Evolutionary conservation across 2,329 filamentous ascomycete species (phyloP).

Genomic region (Curvularia spicifera): DNA sequence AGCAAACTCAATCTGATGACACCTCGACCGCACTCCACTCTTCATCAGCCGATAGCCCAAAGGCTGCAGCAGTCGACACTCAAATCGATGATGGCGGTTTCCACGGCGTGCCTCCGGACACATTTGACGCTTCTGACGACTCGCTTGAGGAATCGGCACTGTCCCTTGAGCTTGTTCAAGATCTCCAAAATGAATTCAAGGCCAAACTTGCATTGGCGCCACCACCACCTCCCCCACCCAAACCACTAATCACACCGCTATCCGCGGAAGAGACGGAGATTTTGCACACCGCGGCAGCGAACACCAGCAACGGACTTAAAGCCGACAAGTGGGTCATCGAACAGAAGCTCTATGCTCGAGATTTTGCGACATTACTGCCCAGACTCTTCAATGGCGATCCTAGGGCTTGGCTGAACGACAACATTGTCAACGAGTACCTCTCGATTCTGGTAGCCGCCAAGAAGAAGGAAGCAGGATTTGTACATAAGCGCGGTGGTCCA

Average conservation of each 20-base stretch:
- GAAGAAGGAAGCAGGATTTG: conserved; percentile 62
- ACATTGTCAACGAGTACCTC: conserved; percentile 73
- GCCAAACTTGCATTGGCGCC: conserved; percentile 21
- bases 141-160: conserved; percentile 30
- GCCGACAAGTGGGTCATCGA: conserved; percentile 18
- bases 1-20: conserved; percentile 6
- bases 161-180: conserved; percentile 30
- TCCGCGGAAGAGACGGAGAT: conserved; percentile 20
- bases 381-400: conserved; percentile 49
- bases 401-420: conserved; percentile 75
- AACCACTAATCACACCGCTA: conserved; percentile 31
- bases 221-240: conserved; percentile 16
- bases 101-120: conserved; percentile 20
- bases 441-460: conserved; percentile 65
- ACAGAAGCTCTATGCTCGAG: conserved; percentile 59
- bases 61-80: not conserved
- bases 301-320: conserved; percentile 27
- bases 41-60: conserved; percentile 6
- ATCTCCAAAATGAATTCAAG: conserved; percentile 25
- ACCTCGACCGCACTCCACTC: not conserved
- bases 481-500: conserved; percentile 61
- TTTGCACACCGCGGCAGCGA: conserved; percentile 23
- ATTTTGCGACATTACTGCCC: conserved; percentile 66
- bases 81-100: conserved; percentile 15
- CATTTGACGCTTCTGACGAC: conserved; percentile 23